Percentiles rank a stretch among this genome's conserved stretches.
Evolutionary conservation across 768 basidiomycete species (phyloP).

Genomic region (Trametes punicea): DNA sequence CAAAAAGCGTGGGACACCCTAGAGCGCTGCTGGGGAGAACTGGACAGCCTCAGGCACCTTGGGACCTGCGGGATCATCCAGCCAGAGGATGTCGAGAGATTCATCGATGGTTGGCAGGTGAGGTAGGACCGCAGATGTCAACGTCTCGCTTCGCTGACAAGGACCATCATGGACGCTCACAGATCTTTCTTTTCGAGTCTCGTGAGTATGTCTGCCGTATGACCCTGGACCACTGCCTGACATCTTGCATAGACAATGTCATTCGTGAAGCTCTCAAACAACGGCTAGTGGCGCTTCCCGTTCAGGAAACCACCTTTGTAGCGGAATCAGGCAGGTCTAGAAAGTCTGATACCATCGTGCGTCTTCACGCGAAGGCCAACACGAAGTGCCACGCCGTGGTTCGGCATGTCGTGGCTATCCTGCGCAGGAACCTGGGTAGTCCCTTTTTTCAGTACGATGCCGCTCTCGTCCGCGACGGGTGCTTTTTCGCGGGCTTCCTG

Average conservation of each 20-base stretch:
- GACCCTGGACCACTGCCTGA: neutral
- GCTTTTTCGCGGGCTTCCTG: constrained; percentile 81
- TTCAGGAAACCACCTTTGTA: constrained; percentile 18
- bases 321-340: constrained; percentile 22
- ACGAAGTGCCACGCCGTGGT: constrained; percentile 44
- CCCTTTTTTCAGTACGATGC: constrained; percentile 82
- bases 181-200: constrained; percentile 91
- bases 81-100: constrained; percentile 56
- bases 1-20: constrained; percentile 82
- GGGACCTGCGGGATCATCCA: constrained; percentile 39
- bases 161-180: constrained; percentile 8
- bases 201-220: constrained; percentile 44
- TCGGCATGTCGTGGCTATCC: constrained; percentile 44
- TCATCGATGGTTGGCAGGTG: constrained; percentile 86
- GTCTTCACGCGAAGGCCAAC: constrained; percentile 42
- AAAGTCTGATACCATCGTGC: constrained; percentile 30
- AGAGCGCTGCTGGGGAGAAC: constrained; percentile 80
- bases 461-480: constrained; percentile 82
- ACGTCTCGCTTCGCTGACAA: neutral
- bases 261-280: constrained; percentile 81
- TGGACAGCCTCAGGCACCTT: constrained; percentile 58
- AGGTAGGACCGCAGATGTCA: constrained; percentile 23
- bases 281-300: constrained; percentile 36
- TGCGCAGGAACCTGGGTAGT: constrained; percentile 46
- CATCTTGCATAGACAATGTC: constrained; percentile 59